A percentile compares a stretch with the other conserved stretches of the same genome.
These are phyloP conservation scores for Colletotrichum higginsianum DNA, from an alignment of 2,329 filamentous ascomycete species.

Conservation along the genomic window DNA sequence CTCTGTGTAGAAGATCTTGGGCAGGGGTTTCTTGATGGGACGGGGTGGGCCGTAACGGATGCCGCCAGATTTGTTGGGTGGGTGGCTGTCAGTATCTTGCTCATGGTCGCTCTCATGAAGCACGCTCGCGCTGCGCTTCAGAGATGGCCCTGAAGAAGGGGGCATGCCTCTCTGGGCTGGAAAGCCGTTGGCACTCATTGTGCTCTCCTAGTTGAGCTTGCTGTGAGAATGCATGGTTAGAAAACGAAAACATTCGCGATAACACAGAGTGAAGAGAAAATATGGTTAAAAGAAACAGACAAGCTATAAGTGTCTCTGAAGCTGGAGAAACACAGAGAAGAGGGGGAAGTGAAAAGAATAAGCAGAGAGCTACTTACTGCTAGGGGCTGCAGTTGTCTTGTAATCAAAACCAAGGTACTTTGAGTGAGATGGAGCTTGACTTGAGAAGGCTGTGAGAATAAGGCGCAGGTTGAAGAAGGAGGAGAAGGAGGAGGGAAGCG, in stretches of 20 bases:
- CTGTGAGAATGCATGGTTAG: background rate
- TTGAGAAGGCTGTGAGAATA: background rate
- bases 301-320: background rate
- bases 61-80: too few relatives aligned
- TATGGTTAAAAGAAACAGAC: background rate
- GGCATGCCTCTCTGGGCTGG: background rate
- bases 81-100: background rate
- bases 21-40: background rate
- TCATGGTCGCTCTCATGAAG: background rate
- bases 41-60: background rate
- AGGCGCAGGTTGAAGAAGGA: background rate
- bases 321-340: too few relatives aligned
- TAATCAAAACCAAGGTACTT: too few relatives aligned
- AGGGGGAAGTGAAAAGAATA: background rate
- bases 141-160: too few relatives aligned
- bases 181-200: background rate
- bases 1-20: constrained; percentile 8
- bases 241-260: background rate
- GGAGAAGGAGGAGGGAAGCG: background rate
- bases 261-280: background rate
- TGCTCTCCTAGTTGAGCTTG: background rate
- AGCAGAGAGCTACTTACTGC: background rate
- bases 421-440: too few relatives aligned
- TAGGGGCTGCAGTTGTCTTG: background rate
- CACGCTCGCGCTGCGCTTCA: background rate